Evolutionary conservation across 257 asterid species (phyloP).

Genomic region (Solanum etuberosum): DNA sequence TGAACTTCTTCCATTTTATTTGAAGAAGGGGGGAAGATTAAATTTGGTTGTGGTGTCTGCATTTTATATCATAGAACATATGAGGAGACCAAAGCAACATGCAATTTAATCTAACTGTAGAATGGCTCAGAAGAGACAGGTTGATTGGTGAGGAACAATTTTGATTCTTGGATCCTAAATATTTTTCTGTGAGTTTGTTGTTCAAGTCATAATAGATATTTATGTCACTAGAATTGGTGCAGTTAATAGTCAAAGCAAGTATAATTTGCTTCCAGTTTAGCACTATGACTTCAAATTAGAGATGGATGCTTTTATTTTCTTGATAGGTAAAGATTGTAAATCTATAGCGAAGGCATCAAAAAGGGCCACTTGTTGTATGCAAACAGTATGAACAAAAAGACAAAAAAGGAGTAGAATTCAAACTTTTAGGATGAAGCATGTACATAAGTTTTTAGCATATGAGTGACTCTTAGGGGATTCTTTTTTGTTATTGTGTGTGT

Average conservation of each 20-base stretch:
- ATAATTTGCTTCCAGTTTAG: not conserved
- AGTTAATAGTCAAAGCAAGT: not conserved
- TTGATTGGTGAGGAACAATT: not conserved
- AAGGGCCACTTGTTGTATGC: not conserved
- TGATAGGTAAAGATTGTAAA: not conserved
- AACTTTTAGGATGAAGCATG: not conserved
- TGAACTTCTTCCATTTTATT: not conserved
- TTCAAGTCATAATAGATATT: not conserved
- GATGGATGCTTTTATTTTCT: not conserved
- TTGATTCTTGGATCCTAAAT: not conserved
- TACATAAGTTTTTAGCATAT: not conserved
- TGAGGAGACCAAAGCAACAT: not conserved
- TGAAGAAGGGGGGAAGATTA: not conserved
- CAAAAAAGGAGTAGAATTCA: not conserved
- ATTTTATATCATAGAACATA: not conserved
- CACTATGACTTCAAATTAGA: not conserved
- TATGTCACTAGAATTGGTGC: not conserved
- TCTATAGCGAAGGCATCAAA: not conserved
- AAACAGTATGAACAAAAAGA: not conserved
- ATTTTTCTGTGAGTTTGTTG: not conserved
- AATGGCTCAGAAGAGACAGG: not conserved
- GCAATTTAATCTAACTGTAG: not conserved
- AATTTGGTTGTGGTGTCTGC: not conserved
- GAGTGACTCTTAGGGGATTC: not conserved
- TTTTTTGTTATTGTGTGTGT: not conserved